Evolutionary conservation across 768 basidiomycete genomes (phyloP).

Genomic region (Pulveroboletus ravenelii): DNA sequence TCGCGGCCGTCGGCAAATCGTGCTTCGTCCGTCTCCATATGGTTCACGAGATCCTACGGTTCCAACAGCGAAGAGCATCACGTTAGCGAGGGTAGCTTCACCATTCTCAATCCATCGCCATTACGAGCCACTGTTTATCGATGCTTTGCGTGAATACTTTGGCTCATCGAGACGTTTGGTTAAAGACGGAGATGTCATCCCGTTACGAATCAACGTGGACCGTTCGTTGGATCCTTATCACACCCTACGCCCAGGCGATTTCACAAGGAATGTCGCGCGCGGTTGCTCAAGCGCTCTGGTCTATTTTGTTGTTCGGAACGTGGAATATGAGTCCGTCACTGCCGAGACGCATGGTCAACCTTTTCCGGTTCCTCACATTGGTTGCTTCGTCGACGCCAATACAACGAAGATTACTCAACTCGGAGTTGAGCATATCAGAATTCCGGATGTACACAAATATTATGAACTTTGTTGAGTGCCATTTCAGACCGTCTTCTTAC

Average conservation of each 20-base stretch:
- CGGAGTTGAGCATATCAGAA: constrained; percentile 65
- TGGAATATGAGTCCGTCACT: constrained; percentile 59
- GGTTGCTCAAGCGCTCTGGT: constrained; percentile 43
- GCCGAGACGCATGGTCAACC: constrained; percentile 41
- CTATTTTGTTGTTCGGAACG: constrained; percentile 74
- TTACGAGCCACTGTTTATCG: constrained; percentile 59
- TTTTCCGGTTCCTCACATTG: constrained; percentile 62
- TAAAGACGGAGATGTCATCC: constrained; percentile 71
- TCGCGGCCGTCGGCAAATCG: constrained; percentile 27
- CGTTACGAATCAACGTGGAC: constrained; percentile 58
- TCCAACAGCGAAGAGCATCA: constrained; percentile 64
- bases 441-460: constrained; percentile 51
- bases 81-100: constrained; percentile 77
- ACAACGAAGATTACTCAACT: constrained; percentile 75
- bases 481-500: not conserved
- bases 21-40: constrained; percentile 54
- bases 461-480: constrained; percentile 44
- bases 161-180: constrained; percentile 49
- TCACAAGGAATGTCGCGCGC: not conserved
- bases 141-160: constrained; percentile 63
- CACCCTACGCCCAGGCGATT: constrained; percentile 4
- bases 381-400: constrained; percentile 76
- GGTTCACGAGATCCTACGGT: constrained; percentile 54
- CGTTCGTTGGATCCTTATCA: constrained; percentile 20
- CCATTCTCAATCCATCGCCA: constrained; percentile 60